Evolutionary conservation across 2,329 filamentous ascomycete species (phyloP).

Genomic region (Colletotrichum noveboracense): DNA sequence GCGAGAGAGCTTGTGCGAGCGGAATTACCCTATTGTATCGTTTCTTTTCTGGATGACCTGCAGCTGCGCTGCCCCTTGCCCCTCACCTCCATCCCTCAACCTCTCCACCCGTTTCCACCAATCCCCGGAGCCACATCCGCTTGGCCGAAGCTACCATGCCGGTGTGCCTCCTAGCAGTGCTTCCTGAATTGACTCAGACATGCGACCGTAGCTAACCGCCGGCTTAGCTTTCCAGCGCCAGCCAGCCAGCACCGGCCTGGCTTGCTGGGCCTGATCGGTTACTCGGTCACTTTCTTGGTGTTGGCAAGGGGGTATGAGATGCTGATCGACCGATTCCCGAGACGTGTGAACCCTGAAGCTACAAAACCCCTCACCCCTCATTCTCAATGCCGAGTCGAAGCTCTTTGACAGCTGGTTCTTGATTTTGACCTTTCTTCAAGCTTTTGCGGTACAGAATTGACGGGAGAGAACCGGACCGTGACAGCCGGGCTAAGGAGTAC

Average conservation of each 20-base stretch:
- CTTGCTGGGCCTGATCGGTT: not conserved
- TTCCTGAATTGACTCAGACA: slow-evolving; percentile 8
- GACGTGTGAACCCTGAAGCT: slow-evolving; percentile 6
- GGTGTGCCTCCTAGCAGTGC: not conserved
- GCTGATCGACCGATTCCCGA: not conserved
- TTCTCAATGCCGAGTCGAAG: not conserved
- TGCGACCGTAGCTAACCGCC: not conserved
- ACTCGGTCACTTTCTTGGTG: not conserved
- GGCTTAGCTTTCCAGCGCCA: not conserved
- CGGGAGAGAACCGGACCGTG: not conserved
- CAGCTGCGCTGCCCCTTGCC: not conserved
- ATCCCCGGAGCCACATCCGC: slow-evolving; percentile 5
- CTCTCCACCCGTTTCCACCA: slow-evolving; percentile 15
- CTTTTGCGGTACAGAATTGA: not conserved
- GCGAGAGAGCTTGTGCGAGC: not conserved
- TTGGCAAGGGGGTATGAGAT: not conserved
- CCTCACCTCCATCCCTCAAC: not conserved
- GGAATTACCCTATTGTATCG: slow-evolving; percentile 6
- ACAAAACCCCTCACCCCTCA: slow-evolving; percentile 19
- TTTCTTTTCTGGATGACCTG: slow-evolving; percentile 19
- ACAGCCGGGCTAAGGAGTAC: not conserved
- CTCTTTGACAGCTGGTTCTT: not conserved
- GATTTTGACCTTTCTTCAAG: not conserved
- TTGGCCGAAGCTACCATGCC: not conserved
- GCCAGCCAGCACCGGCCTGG: not conserved